These are phyloP conservation scores for Cicer pinnatifidum DNA, from an alignment of 306 rosid genomes.

Conservation along the genomic window DNA sequence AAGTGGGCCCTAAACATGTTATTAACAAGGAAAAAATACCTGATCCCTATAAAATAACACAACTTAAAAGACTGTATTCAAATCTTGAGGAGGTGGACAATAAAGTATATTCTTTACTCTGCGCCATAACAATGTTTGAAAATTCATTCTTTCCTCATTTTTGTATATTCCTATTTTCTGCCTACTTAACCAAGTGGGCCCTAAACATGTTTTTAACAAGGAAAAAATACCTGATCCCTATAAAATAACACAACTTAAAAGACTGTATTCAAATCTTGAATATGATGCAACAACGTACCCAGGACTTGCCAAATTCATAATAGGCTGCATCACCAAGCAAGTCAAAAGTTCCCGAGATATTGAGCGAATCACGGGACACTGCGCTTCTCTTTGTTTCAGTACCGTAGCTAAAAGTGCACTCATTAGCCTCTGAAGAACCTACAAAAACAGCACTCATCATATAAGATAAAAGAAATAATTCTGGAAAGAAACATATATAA, in stretches of 20 bases:
- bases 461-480: conserved; percentile 44
- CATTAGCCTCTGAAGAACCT: conserved; percentile 92
- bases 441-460: conserved; percentile 45
- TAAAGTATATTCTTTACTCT: conserved; percentile 20
- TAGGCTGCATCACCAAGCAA: conserved; percentile 88
- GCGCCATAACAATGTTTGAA: conserved; percentile 12
- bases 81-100: conserved; percentile 7
- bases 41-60: too few relatives aligned
- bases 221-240: background rate
- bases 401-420: conserved; percentile 84
- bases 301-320: conserved; percentile 89
- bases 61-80: too few relatives aligned
- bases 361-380: conserved; percentile 80
- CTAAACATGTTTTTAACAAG: conserved; percentile 28
- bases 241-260: background rate
- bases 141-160: conserved; percentile 23
- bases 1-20: conserved; percentile 14
- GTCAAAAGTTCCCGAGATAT: conserved; percentile 88
- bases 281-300: conserved; percentile 64
- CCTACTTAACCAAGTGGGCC: conserved; percentile 24
- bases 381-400: conserved; percentile 80
- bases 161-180: conserved; percentile 20
- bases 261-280: conserved; percentile 2
- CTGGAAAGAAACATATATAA: conserved; percentile 40
- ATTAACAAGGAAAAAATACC: too few relatives aligned